These are phyloP conservation scores for Nicotiana benthamiana DNA, from an alignment of 257 asterid species.

Conservation along the genomic window DNA sequence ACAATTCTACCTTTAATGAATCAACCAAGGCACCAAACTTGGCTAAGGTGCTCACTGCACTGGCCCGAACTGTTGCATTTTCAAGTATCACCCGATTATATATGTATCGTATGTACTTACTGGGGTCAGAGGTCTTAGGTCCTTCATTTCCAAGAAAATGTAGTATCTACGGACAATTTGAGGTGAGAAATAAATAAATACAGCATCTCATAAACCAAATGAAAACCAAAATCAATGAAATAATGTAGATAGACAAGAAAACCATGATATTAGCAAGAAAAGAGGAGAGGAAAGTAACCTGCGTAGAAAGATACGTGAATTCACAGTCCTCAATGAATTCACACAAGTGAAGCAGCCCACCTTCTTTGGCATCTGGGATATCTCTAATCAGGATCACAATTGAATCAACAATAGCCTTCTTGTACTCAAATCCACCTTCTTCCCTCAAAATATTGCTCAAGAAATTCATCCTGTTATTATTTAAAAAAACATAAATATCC, in stretches of 20 bases:
- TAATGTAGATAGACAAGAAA: neutral
- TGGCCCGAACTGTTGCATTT: constrained; percentile 92
- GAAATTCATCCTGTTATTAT: constrained; percentile 68
- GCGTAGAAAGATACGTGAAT: constrained; percentile 94
- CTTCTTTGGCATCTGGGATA: constrained; percentile 94
- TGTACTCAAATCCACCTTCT: constrained; percentile 96
- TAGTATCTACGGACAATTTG: constrained; percentile 39
- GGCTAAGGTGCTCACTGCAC: constrained; percentile 93
- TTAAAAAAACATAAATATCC: neutral
- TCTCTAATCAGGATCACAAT: constrained; percentile 92
- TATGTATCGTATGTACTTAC: constrained; percentile 83
- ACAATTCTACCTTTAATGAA: constrained; percentile 55
- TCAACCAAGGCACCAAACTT: constrained; percentile 89
- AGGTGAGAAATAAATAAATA: neutral
- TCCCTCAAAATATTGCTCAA: constrained; percentile 91
- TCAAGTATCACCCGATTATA: constrained; percentile 87
- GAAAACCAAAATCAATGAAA: neutral
- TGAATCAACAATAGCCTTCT: constrained; percentile 92
- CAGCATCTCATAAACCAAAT: neutral
- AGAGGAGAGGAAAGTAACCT: constrained; percentile 37
- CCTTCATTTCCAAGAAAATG: constrained; percentile 97
- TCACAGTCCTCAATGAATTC: constrained; percentile 98
- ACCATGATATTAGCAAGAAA: neutral
- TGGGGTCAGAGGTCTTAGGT: constrained; percentile 89
- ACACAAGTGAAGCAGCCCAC: constrained; percentile 84